Evolutionary conservation across 768 basidiomycete species (phyloP), one percentile per base, ranked within the genome.

Genomic region (Boletellus sp.): DNA sequence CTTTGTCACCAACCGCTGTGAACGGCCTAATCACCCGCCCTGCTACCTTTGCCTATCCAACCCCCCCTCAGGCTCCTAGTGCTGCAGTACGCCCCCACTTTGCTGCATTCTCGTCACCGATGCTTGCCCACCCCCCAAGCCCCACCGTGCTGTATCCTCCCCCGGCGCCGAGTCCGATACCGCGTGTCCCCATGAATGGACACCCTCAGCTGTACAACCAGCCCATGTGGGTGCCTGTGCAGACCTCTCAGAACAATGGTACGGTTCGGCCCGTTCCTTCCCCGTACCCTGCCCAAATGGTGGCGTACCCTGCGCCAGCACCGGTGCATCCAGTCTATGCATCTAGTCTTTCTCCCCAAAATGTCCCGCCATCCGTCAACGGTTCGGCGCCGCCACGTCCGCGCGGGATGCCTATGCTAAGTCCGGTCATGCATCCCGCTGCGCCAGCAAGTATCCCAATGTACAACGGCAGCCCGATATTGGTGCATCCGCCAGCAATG

Each of bases 91-190:
- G 85, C 13, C 75, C 80, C 12, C 65, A 74, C 37, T 90, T 85
- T 70, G 65, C 72, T 20, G 58, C 76, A 19, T 87, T 88, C 62
- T 72, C 78, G 20, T 82, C 87, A 13, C 81, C 86, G 3, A 82
- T 89, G 76, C 75, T 87, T 70, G 81, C 78, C 55, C 84, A 84
- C 60, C 81, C 87, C 15, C 86, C 87, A 4, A 80, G 74, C 50
- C 84, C 85, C 32, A 71, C 73, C n/a, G 62, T 86, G 47, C 74
- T 87, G 72, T 90, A 89, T 66, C 71, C 80, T 24, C 78, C 78
- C 17, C 76, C 83, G 60, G 67, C 77, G 10, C 72, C 81, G 3
- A 90, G 83, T 53, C 84, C 85, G 45, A 77, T 85, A 16, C 82
- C 84, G 28, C 74, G 81, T 49, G 80, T 84, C 74, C 71, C 76